Conservation (phyloP, 1,284 basidiomycete species). For the Grifola frondosa region DNA sequence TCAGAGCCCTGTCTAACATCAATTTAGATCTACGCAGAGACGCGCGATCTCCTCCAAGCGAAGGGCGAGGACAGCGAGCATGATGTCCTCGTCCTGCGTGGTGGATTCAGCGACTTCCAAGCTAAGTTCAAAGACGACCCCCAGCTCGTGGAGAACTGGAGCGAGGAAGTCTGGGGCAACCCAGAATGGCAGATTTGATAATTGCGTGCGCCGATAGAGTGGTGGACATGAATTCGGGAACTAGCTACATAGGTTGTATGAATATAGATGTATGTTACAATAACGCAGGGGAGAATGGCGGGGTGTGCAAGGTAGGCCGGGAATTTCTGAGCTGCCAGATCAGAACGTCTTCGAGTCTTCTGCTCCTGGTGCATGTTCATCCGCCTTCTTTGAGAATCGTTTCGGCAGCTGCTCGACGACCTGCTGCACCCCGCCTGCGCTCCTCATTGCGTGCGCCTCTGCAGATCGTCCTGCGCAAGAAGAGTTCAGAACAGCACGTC, state of each 20-base stretch:
- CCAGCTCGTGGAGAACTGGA: slow-evolving; percentile 73
- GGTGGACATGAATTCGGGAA: not conserved
- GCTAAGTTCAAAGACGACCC: slow-evolving; percentile 68
- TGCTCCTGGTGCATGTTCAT: slow-evolving; percentile 13
- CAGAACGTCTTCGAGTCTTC: too few species aligned
- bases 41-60: slow-evolving; percentile 39
- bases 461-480: slow-evolving; percentile 56
- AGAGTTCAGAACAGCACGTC: not conserved
- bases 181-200: slow-evolving; percentile 14
- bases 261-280: too few species aligned
- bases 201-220: not conserved
- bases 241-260: not conserved
- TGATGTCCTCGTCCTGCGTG: slow-evolving; percentile 62
- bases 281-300: too few species aligned
- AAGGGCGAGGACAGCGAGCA: slow-evolving; percentile 43
- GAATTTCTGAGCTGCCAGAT: too few species aligned
- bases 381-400: slow-evolving; percentile 46
- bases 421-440: slow-evolving; percentile 50
- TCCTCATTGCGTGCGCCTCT: slow-evolving; percentile 55
- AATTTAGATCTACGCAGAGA: slow-evolving; percentile 65
- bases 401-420: slow-evolving; percentile 64
- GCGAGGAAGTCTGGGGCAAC: slow-evolving; percentile 54
- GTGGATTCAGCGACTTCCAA: slow-evolving; percentile 73
- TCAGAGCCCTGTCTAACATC: not conserved
- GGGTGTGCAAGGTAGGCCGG: too few species aligned